Evolutionary conservation across 257 asterid species (phyloP).

Genomic region (Solanum chilense): DNA sequence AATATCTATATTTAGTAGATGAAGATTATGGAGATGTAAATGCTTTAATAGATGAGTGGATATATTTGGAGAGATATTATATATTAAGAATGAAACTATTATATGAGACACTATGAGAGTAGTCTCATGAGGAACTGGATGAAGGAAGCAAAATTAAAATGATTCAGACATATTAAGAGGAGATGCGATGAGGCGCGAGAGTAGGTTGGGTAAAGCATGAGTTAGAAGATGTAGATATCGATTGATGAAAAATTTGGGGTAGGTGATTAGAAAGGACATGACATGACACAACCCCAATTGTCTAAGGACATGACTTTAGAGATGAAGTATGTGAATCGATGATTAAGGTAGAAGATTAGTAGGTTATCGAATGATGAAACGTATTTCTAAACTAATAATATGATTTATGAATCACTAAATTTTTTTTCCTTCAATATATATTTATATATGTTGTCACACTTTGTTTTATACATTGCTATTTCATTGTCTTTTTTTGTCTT

Average conservation of each 20-base stretch:
- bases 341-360: neutral
- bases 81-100: neutral
- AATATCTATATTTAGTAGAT: neutral
- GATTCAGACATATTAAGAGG: neutral
- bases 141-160: neutral
- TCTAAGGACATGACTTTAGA: neutral
- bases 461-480: neutral
- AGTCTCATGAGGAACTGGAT: neutral
- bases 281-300: rapidly evolving
- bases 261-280: neutral
- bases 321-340: neutral
- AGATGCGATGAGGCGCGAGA: neutral
- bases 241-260: neutral
- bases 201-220: neutral
- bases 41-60: neutral
- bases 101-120: neutral
- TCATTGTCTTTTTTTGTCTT: neutral
- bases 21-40: neutral
- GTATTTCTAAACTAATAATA: neutral
- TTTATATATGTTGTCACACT: neutral
- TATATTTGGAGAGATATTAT: neutral
- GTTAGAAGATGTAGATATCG: neutral
- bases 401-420: neutral
- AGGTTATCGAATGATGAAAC: neutral
- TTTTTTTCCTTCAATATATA: neutral